phyloP scores from a whole-genome alignment of 768 basidiomycete genomes.

The Piloderma croceum region DNA sequence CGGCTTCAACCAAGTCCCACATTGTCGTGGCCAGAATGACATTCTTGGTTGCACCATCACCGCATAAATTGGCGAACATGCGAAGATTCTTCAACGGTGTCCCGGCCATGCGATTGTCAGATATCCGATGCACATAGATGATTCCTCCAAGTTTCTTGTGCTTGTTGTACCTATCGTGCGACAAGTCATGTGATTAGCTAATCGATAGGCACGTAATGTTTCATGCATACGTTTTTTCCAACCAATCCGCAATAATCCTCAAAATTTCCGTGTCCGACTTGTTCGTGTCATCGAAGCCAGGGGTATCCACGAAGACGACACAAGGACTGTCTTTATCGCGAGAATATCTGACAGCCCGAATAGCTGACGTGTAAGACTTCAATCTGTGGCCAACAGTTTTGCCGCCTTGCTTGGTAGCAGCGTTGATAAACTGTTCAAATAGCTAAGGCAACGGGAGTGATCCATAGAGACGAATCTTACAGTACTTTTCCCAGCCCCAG shows the following conservation, averaged over 20 bases:
- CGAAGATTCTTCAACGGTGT: slow-evolving; percentile 23
- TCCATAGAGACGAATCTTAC: slow-evolving; percentile 12
- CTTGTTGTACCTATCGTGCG: slow-evolving; percentile 11
- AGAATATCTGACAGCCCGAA: slow-evolving; percentile 13
- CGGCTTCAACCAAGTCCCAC: slow-evolving; percentile 23
- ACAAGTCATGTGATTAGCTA: neutral
- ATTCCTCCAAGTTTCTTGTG: slow-evolving; percentile 22
- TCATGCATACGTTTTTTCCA: slow-evolving; percentile 18
- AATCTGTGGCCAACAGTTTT: slow-evolving; percentile 18
- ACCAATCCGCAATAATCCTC: slow-evolving; percentile 21
- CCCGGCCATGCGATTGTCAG: slow-evolving; percentile 27
- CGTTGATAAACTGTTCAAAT: slow-evolving; percentile 18
- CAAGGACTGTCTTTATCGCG: slow-evolving; percentile 2
- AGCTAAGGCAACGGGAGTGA: slow-evolving; percentile 3
- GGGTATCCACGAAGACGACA: no score
- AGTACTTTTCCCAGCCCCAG: slow-evolving; percentile 28
- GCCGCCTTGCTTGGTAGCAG: slow-evolving; percentile 8
- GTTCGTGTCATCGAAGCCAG: slow-evolving; percentile 23
- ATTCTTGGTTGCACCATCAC: slow-evolving; percentile 17
- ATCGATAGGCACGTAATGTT: no score
- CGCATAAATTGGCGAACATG: slow-evolving; percentile 23
- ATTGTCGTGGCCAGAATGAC: slow-evolving; percentile 29
- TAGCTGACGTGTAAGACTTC: slow-evolving; percentile 18
- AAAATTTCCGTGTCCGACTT: slow-evolving; percentile 19
- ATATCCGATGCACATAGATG: slow-evolving; percentile 26